These are phyloP conservation scores for Morella rubra DNA, from an alignment of 306 rosid species.

Conservation along the genomic window DNA sequence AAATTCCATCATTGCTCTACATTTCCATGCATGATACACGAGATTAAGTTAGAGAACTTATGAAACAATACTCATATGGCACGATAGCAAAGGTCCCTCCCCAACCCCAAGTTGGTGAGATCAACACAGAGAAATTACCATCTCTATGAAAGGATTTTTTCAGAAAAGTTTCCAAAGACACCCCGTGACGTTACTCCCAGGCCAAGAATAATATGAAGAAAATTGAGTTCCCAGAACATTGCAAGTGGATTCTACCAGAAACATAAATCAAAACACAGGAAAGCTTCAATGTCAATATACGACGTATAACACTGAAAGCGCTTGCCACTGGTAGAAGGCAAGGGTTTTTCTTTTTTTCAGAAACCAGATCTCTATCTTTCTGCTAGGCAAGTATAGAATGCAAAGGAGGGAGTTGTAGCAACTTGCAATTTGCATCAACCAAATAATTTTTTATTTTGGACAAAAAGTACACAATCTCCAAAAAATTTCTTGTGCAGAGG, in stretches of 20 bases:
- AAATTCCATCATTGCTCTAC: background rate
- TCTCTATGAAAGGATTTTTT: background rate
- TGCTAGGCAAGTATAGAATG: background rate
- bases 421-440: background rate
- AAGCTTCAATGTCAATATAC: background rate
- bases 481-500: background rate
- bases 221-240: background rate
- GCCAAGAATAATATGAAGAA: background rate
- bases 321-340: too few species aligned
- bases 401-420: background rate
- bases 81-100: background rate
- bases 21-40: background rate
- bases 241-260: background rate
- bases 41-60: background rate
- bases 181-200: background rate
- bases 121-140: background rate
- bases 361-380: background rate
- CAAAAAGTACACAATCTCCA: background rate
- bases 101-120: background rate
- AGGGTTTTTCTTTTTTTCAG: too few species aligned
- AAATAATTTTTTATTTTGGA: constrained; percentile 11
- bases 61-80: background rate
- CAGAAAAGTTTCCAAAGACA: background rate
- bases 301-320: background rate
- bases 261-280: background rate